phyloP scores from a whole-genome alignment of 257 asterid species.

The Avicennia marina region DNA sequence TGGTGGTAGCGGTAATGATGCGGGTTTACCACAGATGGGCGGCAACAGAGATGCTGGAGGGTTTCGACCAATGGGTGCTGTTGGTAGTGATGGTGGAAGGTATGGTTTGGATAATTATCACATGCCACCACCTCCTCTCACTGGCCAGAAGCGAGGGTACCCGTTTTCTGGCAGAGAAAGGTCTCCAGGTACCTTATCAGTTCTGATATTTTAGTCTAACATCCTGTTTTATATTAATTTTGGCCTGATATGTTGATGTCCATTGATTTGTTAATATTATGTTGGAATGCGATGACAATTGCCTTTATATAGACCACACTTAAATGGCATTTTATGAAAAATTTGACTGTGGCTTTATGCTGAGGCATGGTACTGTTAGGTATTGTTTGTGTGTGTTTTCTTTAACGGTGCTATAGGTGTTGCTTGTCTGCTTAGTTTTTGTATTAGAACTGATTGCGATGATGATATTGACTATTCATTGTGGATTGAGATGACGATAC shows the following conservation, averaged over 20 bases:
- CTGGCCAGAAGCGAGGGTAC: conserved; percentile 78
- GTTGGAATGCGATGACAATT: neutral
- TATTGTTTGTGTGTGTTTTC: conserved; percentile 7
- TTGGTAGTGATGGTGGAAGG: conserved; percentile 35
- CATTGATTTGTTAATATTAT: conserved; percentile 1
- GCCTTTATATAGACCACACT: neutral
- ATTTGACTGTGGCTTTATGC: neutral
- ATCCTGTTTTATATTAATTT: neutral
- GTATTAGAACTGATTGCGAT: neutral
- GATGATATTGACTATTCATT: no score
- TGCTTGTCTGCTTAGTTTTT: neutral
- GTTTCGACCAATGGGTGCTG: conserved; percentile 13
- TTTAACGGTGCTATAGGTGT: neutral
- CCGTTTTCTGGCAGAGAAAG: conserved; percentile 47
- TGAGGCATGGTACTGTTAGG: no score
- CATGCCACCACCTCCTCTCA: conserved; percentile 38
- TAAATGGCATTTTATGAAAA: no score
- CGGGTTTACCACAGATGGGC: conserved; percentile 27
- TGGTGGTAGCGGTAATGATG: conserved; percentile 27
- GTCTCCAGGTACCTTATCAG: conserved; percentile 53
- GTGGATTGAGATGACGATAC: no score
- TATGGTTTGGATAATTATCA: conserved; percentile 33
- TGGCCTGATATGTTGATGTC: neutral
- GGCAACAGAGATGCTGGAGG: conserved; percentile 19
- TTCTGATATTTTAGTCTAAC: neutral